Percentiles rank a stretch among this genome's conserved stretches.
Conservation (phyloP, 2,329 filamentous ascomycete species). For the Colletotrichum chlorophyti region DNA sequence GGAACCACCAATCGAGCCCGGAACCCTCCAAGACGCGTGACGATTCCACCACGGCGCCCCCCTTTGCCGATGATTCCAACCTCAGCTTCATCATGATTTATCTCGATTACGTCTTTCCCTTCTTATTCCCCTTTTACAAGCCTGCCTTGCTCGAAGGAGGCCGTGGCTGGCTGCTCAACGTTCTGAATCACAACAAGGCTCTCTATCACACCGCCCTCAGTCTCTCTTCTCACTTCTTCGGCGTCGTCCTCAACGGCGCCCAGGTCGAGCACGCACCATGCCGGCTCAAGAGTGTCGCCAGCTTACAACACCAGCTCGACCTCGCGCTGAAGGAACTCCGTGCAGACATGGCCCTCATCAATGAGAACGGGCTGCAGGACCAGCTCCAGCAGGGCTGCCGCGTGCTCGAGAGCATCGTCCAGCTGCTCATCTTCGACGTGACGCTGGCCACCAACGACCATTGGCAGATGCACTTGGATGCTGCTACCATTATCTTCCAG, state of each 20-base stretch:
- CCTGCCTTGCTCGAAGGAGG: conserved; percentile 63
- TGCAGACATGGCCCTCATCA: conserved; percentile 46
- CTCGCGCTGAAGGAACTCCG: conserved; percentile 52
- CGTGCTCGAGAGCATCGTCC: conserved; percentile 58
- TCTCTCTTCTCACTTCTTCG: conserved; percentile 64
- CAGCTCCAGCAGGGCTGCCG: conserved; percentile 43
- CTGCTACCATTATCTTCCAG: conserved; percentile 55
- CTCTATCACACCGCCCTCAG: conserved; percentile 64
- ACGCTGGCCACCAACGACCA: conserved; percentile 52
- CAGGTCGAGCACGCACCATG: conserved; percentile 30
- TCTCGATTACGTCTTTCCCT: conserved; percentile 67
- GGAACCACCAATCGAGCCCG: conserved; percentile 8
- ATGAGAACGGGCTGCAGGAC: conserved; percentile 37
- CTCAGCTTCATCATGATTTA: conserved; percentile 62
- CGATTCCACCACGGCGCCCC: background rate
- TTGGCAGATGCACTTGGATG: conserved; percentile 58
- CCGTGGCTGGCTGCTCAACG: conserved; percentile 64
- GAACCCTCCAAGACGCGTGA: no score
- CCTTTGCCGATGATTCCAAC: conserved; percentile 25
- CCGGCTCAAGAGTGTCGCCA: conserved; percentile 34
- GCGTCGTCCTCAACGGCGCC: conserved; percentile 47
- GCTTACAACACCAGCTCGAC: conserved; percentile 51
- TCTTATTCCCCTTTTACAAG: conserved; percentile 68
- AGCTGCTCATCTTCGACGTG: conserved; percentile 61
- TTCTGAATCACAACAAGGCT: conserved; percentile 62